phyloP scores from a whole-genome alignment of 345 rosid species.

The Melaleuca quinquenervia region DNA sequence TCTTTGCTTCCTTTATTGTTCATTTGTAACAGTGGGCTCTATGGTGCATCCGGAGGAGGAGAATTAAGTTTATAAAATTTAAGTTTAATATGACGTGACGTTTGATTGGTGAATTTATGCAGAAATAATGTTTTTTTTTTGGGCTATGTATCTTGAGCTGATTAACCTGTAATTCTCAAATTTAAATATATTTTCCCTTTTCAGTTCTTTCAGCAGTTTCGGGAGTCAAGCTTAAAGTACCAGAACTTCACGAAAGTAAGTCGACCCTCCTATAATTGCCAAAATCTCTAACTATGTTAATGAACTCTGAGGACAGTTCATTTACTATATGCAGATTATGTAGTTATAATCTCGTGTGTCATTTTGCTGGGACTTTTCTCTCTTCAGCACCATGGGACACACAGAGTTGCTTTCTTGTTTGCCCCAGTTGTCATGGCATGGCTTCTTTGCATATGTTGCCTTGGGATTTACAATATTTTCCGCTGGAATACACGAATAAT shows the following conservation, averaged over 20 bases:
- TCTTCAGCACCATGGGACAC: conserved; percentile 72
- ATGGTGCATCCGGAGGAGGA: background rate
- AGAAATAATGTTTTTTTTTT: background rate
- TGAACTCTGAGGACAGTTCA: background rate
- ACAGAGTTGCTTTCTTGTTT: conserved; percentile 69
- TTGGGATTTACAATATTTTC: conserved; percentile 67
- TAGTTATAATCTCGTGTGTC: conserved; percentile 51
- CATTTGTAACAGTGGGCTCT: background rate
- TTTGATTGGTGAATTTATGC: background rate
- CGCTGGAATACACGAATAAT: conserved; percentile 64
- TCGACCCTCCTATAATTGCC: background rate
- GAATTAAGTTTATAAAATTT: background rate
- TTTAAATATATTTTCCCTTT: conserved; percentile 3
- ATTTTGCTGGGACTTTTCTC: conserved; percentile 79
- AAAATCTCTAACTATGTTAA: background rate
- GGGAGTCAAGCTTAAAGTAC: conserved; percentile 50
- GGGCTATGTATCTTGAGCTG: background rate
- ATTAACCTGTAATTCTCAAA: background rate
- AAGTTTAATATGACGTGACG: background rate
- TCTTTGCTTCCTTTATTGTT: background rate
- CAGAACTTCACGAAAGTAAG: conserved; percentile 64
- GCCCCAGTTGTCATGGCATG: conserved; percentile 71
- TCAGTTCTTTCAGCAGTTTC: conserved; percentile 83
- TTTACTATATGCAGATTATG: conserved; percentile 39
- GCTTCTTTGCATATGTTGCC: conserved; percentile 57